A percentile compares a stretch with the other conserved stretches of the same genome.
Evolutionary conservation across 257 asterid species (phyloP).

Genomic region (Solanum habrochaites): DNA sequence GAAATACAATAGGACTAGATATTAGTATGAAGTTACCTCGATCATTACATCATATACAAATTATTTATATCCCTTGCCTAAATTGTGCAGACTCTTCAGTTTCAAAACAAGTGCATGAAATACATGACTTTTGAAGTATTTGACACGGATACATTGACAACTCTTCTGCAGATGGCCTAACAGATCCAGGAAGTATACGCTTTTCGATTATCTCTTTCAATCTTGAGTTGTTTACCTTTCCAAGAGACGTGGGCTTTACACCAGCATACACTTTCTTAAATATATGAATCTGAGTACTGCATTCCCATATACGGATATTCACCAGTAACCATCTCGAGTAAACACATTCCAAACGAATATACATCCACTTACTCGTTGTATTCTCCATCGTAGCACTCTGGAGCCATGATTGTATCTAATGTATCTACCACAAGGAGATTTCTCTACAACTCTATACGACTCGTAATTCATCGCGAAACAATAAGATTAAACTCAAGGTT

Average conservation of each 20-base stretch:
- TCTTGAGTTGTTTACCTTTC: not conserved
- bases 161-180: not conserved
- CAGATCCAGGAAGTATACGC: not conserved
- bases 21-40: no score
- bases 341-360: conserved; percentile 44
- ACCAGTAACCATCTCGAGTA: conserved; percentile 28
- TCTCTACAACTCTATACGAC: not conserved
- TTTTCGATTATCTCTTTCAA: not conserved
- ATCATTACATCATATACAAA: not conserved
- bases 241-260: not conserved
- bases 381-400: conserved; percentile 32
- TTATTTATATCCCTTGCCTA: not conserved
- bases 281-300: conserved; percentile 21
- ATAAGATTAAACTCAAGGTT: not conserved
- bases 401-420: conserved; percentile 13
- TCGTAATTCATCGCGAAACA: not conserved
- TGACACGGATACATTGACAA: not conserved
- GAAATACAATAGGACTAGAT: not conserved
- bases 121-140: not conserved
- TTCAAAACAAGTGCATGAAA: not conserved
- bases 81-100: not conserved
- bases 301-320: conserved; percentile 30
- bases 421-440: not conserved
- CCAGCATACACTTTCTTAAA: conserved; percentile 18
- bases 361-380: conserved; percentile 32